Base-by-base conservation (phyloP, 1,139 yeast species). In the Blastobotrys apis region DNA sequence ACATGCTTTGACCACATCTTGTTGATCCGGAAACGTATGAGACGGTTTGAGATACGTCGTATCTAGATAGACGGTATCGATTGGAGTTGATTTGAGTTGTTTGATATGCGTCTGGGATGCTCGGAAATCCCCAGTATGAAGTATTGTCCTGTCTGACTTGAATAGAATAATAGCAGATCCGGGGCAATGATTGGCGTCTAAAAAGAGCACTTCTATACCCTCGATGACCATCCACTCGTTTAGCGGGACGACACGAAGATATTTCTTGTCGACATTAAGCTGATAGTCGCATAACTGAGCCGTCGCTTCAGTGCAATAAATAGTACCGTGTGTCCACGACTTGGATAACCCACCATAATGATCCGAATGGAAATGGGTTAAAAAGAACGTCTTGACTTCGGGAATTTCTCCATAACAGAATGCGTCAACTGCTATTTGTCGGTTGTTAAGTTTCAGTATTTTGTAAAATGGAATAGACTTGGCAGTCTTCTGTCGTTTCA, bases 111-210 rank as follows among this genome's bases (percentile, higher is more conserved):
- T 57, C 36, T 62, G 61, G 50, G 75, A 74, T 10, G 88, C 90
- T 46, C 98, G 68, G 56, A 90, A 92, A 63, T 92, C 98, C 4
- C 97, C 98, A 45, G 97, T 88, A 61, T 92, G 98, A 31, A 92
- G 64, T 1, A 77, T 69, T 31, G 68, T 63, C 37, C 69, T 43
- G 52, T 55, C 25, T 42, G 38, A 33, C 56, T 82, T 83, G 55
- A 86, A 83, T 15, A 88, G 64, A 50, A 88, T 84, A 0, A 92
- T 76, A 0, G 79, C 87, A 0, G 97, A 86, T 1, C 98, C 98
- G 1, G 97, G 97, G 63, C 98, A 92, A 48, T 92, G 98, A 54
- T 92, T 90, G 0, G 97, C 98, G 51, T 85, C 86, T 8, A 84
- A 65, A 8, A 81, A 70, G 0, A 80, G 74, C 0, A 86, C 88